A percentile compares a stretch with the other conserved stretches of the same genome.
Conservation (phyloP, 495 filamentous ascomycete genomes). For the Neurospora terricola region DNA sequence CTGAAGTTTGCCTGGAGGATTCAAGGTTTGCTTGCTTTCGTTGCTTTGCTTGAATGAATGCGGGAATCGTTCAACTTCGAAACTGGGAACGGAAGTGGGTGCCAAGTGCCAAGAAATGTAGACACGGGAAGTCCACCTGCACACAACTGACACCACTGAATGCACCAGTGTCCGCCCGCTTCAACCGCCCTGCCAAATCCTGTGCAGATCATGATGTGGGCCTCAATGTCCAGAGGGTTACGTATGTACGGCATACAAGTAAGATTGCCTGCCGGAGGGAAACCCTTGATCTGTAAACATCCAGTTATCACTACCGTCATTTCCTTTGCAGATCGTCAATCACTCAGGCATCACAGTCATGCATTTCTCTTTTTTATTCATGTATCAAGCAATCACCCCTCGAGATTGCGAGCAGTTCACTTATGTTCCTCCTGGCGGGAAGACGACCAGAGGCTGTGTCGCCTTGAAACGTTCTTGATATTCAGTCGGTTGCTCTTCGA, state of each 20-base stretch:
- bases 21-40: neutral
- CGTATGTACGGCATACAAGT: neutral
- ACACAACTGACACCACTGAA: neutral
- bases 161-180: neutral
- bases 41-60: neutral
- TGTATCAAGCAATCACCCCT: neutral
- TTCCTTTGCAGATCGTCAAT: neutral
- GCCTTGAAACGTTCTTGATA: too few species aligned
- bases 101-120: neutral
- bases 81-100: neutral
- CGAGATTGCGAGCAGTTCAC: neutral
- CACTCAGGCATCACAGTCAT: neutral
- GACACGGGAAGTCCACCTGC: neutral
- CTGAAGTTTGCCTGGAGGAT: neutral
- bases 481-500: neutral
- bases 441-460: neutral
- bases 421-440: neutral
- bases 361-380: neutral
- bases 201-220: neutral
- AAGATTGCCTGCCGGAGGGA: neutral
- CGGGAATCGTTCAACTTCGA: neutral
- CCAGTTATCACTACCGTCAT: neutral
- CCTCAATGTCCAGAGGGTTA: neutral
- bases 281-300: neutral
- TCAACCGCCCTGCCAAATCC: neutral